Percentiles rank a stretch among this genome's conserved stretches.
Evolutionary conservation across 2,329 filamentous ascomycete genomes (phyloP).

Genomic region (Pestalotiopsis sp.): DNA sequence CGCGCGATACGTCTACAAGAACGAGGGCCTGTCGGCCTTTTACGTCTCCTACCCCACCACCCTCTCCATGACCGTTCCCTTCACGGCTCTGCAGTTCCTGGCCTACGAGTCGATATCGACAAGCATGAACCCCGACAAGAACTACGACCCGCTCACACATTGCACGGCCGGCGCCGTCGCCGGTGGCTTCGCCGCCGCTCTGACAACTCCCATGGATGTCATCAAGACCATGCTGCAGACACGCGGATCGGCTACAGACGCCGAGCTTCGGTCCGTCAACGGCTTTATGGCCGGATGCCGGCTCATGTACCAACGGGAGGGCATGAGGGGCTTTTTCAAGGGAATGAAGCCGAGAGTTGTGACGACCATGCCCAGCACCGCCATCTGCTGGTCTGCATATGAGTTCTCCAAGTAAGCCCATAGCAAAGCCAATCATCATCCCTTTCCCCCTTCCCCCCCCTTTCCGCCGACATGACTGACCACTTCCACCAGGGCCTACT

Average conservation of each 20-base stretch:
- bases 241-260: constrained; percentile 78
- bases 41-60: constrained; percentile 99
- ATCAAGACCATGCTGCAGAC: constrained; percentile 98
- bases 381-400: constrained; percentile 94
- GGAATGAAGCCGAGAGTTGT: constrained; percentile 89
- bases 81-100: constrained; percentile 95
- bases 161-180: constrained; percentile 90
- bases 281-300: constrained; percentile 78
- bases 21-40: constrained; percentile 88
- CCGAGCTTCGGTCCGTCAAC: constrained; percentile 82
- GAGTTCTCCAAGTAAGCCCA: constrained; percentile 67
- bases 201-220: constrained; percentile 96
- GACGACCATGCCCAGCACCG: constrained; percentile 97
- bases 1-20: constrained; percentile 82
- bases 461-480: not conserved
- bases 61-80: constrained; percentile 96
- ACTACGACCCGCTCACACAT: constrained; percentile 92
- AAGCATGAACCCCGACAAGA: constrained; percentile 81
- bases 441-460: not conserved
- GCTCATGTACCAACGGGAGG: constrained; percentile 83
- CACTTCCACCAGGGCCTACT: constrained; percentile 29
- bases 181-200: constrained; percentile 87
- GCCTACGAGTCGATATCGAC: constrained; percentile 97
- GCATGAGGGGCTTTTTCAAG: constrained; percentile 86
- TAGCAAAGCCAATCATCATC: not conserved